Evolutionary conservation across 441 rosid species (phyloP), one percentile per base, ranked within the genome.

Genomic region (Erodium texanum): DNA sequence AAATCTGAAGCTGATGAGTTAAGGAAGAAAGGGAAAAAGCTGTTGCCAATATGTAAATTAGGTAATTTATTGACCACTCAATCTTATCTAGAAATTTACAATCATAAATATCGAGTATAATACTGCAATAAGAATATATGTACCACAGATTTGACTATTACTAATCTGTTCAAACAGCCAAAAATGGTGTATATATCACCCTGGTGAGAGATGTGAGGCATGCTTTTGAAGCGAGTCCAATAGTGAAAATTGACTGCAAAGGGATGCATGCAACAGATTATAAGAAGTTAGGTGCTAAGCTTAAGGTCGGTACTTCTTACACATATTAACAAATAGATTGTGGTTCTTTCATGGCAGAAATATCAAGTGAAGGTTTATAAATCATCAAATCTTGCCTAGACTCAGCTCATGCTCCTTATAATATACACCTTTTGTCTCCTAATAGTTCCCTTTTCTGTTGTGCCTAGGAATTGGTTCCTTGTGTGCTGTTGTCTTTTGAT

Each of bases 221-320:
- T 80, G 97, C 94, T 68, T 90, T 93, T 54, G 98, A 93, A 84
- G 88, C 84, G 79, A 82, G 96, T 82, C 75, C 78, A 6, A 78
- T 93, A 80, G 98, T 82, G 79, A 93, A 85, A 90, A 73, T 93
- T 11, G 82, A 93, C 66, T 90, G 97, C 84, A 68, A 71, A 69
- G 98, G 91, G 34, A 72, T 93, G 90, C 83, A 90, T 65, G 85
- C 92, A 48, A 85, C 87, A 70, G 97, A 93, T 69, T 88, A 90
- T 83, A 93, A 90, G 85, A 93, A 90, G 74, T 73, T 93, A 68
- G 97, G 97, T 71, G 96, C 98, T 67, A 93, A 89, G 79, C 97
- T 93, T 71, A 93, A 86, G 98, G 98, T 87, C 62, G 24, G 66
- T 59, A 22, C 54, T 66, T 69, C 20, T 5, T 18, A n/a, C 6